phyloP scores from a whole-genome alignment of 129 eudicot genomes.

The Apium graveolens region DNA sequence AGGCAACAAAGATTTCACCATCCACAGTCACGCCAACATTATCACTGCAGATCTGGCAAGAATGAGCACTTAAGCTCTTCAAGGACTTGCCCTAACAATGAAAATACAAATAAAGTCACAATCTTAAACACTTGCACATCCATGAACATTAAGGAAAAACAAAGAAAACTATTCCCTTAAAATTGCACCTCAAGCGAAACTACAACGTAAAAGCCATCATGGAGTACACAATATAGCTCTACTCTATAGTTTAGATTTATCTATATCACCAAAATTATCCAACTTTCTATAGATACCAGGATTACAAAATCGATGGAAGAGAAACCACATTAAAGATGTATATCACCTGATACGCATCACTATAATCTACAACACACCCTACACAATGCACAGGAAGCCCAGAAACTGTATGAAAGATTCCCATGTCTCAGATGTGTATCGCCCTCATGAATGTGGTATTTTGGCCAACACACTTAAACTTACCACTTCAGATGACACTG shows the following conservation, averaged over 20 bases:
- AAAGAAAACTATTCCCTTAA: background rate
- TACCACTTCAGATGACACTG: conserved; percentile 2
- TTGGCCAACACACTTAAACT: background rate
- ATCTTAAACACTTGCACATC: background rate
- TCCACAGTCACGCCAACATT: conserved; percentile 56
- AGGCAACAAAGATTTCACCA: conserved; percentile 69
- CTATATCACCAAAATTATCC: background rate
- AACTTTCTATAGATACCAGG: background rate
- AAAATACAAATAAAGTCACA: background rate
- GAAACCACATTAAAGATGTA: background rate
- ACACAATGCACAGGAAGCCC: background rate
- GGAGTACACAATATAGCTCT: background rate
- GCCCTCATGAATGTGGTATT: background rate
- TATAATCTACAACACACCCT: background rate
- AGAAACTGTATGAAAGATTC: background rate
- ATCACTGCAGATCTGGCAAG: conserved; percentile 90
- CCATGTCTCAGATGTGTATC: background rate
- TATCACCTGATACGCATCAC: background rate
- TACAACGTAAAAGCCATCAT: background rate
- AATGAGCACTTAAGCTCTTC: conserved; percentile 59
- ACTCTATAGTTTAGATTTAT: background rate
- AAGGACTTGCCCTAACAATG: conserved; percentile 47
- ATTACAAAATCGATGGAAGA: background rate
- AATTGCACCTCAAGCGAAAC: background rate
- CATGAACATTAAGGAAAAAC: background rate